Evolutionary conservation across 2,329 filamentous ascomycete genomes (phyloP).

Genomic region (Fusarium humuli): DNA sequence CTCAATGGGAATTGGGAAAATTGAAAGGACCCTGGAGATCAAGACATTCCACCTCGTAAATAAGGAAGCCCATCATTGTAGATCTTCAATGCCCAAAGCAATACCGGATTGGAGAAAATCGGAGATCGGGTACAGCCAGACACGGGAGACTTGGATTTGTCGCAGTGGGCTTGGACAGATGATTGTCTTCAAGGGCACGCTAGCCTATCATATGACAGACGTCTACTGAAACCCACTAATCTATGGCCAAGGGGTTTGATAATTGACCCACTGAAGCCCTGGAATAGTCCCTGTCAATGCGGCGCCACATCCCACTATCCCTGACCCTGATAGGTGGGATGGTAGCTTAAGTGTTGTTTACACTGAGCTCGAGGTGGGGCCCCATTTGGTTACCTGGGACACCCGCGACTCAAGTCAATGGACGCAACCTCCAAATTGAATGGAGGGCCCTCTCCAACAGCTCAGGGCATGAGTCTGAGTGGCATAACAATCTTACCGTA

Average conservation of each 20-base stretch:
- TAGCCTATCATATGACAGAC: slow-evolving; percentile 20
- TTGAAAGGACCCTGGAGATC: neutral
- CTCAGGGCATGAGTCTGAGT: slow-evolving; percentile 15
- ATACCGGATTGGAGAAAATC: slow-evolving; percentile 31
- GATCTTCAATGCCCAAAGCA: slow-evolving; percentile 20
- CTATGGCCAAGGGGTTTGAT: slow-evolving; percentile 16
- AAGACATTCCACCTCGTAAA: neutral
- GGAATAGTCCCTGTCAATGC: slow-evolving; percentile 24
- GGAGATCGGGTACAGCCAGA: slow-evolving; percentile 36
- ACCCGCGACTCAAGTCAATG: slow-evolving; percentile 31
- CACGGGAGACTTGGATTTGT: slow-evolving; percentile 30
- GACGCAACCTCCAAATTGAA: slow-evolving; percentile 37
- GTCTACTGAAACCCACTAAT: slow-evolving; percentile 20
- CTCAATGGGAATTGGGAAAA: neutral
- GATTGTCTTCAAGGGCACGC: slow-evolving; percentile 2
- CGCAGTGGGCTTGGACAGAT: slow-evolving; percentile 14
- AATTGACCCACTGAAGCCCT: slow-evolving; percentile 25
- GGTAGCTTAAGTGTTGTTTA: slow-evolving; percentile 41
- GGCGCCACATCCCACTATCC: slow-evolving; percentile 31
- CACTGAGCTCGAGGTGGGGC: slow-evolving; percentile 36
- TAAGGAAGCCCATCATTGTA: slow-evolving; percentile 13
- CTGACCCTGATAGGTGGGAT: slow-evolving; percentile 41
- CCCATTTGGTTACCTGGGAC: slow-evolving; percentile 42
- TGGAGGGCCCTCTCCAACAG: slow-evolving; percentile 26
- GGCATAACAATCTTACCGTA: slow-evolving; percentile 31